Evolutionary conservation across 331 rosid genomes (phyloP).

Genomic region (Malus hybrid): DNA sequence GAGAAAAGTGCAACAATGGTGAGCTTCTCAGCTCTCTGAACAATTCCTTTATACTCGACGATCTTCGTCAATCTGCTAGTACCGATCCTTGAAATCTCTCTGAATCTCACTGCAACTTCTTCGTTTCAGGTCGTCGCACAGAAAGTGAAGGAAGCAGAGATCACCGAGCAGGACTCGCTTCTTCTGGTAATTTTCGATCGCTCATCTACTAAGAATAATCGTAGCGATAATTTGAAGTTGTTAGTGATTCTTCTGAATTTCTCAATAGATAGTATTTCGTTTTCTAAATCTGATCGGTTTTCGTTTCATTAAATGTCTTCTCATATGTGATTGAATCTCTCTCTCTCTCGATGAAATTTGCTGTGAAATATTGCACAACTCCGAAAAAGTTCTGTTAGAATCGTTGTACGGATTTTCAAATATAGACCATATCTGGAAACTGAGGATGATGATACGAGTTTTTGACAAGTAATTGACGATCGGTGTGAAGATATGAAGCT

Average conservation of each 20-base stretch:
- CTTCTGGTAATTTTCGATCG: slow-evolving; percentile 61
- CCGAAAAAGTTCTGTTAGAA: background rate
- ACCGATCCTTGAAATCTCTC: background rate
- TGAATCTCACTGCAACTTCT: slow-evolving; percentile 6
- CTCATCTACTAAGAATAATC: background rate
- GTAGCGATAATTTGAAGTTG: background rate
- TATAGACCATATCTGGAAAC: background rate
- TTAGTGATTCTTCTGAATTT: background rate
- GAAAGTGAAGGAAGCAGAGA: slow-evolving; percentile 78
- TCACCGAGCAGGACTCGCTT: slow-evolving; percentile 91
- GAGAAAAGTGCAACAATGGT: slow-evolving; percentile 29
- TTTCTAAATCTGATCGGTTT: background rate
- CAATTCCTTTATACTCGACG: slow-evolving; percentile 16
- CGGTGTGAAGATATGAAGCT: background rate
- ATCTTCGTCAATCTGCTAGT: slow-evolving; percentile 3
- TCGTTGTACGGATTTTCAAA: background rate
- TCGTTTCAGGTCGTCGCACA: slow-evolving; percentile 71
- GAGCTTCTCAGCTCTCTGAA: slow-evolving; percentile 9
- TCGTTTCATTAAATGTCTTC: background rate
- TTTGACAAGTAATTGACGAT: background rate
- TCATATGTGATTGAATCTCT: background rate
- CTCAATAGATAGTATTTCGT: background rate
- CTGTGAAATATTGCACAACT: background rate
- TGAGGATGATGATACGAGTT: background rate
- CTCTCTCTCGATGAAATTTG: slow-evolving; percentile 6